Evolutionary conservation across 192 early-diverging fungal species (phyloP), one percentile per base, ranked within the genome.

Genomic region (Podila epigama): DNA sequence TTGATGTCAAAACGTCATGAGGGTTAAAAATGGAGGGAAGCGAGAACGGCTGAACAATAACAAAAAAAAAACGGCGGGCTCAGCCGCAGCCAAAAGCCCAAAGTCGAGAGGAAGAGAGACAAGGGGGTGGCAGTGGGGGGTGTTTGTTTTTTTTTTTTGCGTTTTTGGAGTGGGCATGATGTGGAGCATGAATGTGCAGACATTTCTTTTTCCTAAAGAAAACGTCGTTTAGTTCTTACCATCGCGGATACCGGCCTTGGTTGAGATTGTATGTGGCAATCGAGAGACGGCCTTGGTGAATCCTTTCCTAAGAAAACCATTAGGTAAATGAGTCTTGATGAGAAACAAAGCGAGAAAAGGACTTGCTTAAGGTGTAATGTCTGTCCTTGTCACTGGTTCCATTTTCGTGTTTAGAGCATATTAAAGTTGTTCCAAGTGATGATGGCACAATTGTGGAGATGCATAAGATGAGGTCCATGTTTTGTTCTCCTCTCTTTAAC

Each of bases 291-390:
- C 73, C 66, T 77, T 77, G 34, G 73, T 77, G 31, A 77, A 60
- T 63, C 73, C 73, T 50, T 77, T 77, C 73, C 73, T 77, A 48
- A n/a, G n/a, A n/a, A n/a, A n/a, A n/a, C n/a, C n/a, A n/a, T n/a
- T n/a, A n/a, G n/a, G n/a, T n/a, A n/a, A n/a, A n/a, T n/a, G n/a
- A n/a, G n/a, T n/a, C n/a, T n/a, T n/a, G 28, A 33, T 16, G 4
- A 5, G n/a, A 32, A 52, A 50, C 15, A 50, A 35, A 28, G 34
- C 3, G 32, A 53, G 34, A 39, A 7, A 57, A 28, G 20, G 41
- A 10, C n/a, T n/a, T n/a, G n/a, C n/a, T n/a, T n/a, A n/a, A n/a
- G n/a, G n/a, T n/a, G n/a, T n/a, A n/a, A n/a, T n/a, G n/a, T n/a
- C n/a, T n/a, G n/a, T n/a, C n/a, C n/a, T n/a, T n/a, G n/a, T n/a